A percentile compares a stretch with the other conserved stretches of the same genome.
These are phyloP conservation scores for Wickerhamomyces xylosicus DNA, from an alignment of 805 yeast species.

Conservation along the genomic window DNA sequence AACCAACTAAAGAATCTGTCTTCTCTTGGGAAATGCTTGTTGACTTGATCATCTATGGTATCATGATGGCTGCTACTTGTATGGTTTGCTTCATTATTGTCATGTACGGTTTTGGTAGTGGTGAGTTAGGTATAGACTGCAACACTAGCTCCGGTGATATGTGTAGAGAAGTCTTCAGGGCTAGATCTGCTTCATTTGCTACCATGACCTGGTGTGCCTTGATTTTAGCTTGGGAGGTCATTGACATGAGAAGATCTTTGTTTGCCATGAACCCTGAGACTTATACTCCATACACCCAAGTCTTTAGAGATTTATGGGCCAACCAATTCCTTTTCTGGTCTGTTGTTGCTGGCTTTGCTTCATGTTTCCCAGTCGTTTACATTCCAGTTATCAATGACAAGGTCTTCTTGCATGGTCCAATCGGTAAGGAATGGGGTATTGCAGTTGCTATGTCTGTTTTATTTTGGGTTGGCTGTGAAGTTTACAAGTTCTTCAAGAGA, in stretches of 20 bases:
- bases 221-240: conserved; percentile 76
- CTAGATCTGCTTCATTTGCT: conserved; percentile 70
- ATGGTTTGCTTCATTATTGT: conserved; percentile 54
- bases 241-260: conserved; percentile 60
- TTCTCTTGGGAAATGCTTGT: conserved; percentile 57
- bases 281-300: conserved; percentile 48
- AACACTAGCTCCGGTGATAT: conserved; percentile 33
- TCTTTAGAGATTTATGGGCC: conserved; percentile 55
- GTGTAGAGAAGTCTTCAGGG: conserved; percentile 59
- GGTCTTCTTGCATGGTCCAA: conserved; percentile 65
- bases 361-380: conserved; percentile 75
- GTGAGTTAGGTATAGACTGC: conserved; percentile 56
- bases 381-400: conserved; percentile 78
- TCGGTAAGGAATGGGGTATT: conserved; percentile 76
- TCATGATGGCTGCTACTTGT: conserved; percentile 65
- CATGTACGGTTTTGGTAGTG: conserved; percentile 58
- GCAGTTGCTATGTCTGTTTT: conserved; percentile 47
- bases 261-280: conserved; percentile 62
- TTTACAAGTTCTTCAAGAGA: conserved; percentile 61
- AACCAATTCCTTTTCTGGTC: conserved; percentile 81
- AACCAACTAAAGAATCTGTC: conserved; percentile 40
- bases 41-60: conserved; percentile 66
- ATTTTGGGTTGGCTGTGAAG: conserved; percentile 53
- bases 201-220: conserved; percentile 84
- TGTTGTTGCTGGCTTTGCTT: conserved; percentile 52